Evolutionary conservation across 208 protist genomes (phyloP).

Genomic region (Wallacemonas sp.): DNA sequence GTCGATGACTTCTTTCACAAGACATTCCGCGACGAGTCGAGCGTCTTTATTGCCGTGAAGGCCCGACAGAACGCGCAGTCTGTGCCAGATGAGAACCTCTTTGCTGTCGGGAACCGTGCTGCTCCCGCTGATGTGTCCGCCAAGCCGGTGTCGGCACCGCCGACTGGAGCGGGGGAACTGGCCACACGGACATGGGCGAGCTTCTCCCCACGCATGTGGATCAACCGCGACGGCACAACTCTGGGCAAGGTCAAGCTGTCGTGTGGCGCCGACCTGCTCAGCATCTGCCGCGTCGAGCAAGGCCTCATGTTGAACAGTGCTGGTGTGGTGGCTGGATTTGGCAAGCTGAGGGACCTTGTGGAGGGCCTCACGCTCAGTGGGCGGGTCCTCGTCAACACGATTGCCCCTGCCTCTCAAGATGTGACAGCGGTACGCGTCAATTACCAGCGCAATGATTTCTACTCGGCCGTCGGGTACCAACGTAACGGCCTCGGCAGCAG

Average conservation of each 20-base stretch:
- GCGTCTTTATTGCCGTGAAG: conserved; percentile 73
- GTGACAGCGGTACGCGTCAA: conserved; percentile 48
- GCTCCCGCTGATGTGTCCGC: background rate
- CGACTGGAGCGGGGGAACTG: background rate
- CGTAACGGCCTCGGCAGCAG: conserved; percentile 86
- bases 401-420: conserved; percentile 82
- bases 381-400: conserved; percentile 67
- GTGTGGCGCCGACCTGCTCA: conserved; percentile 48
- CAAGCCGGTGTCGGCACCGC: background rate
- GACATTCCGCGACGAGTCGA: conserved; percentile 78
- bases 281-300: conserved; percentile 72
- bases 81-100: conserved; percentile 38
- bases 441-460: conserved; percentile 80
- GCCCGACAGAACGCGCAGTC: conserved; percentile 66
- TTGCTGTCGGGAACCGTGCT: conserved; percentile 18
- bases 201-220: conserved; percentile 74
- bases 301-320: conserved; percentile 54
- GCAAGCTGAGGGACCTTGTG: conserved; percentile 53
- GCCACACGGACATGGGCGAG: conserved; percentile 31
- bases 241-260: conserved; percentile 82
- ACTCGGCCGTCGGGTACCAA: conserved; percentile 63
- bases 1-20: conserved; percentile 89
- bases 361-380: conserved; percentile 66
- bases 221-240: conserved; percentile 48
- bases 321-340: conserved; percentile 44